These are phyloP conservation scores for Trichosanthes truncata DNA, from an alignment of 306 rosid species.

Conservation along the genomic window DNA sequence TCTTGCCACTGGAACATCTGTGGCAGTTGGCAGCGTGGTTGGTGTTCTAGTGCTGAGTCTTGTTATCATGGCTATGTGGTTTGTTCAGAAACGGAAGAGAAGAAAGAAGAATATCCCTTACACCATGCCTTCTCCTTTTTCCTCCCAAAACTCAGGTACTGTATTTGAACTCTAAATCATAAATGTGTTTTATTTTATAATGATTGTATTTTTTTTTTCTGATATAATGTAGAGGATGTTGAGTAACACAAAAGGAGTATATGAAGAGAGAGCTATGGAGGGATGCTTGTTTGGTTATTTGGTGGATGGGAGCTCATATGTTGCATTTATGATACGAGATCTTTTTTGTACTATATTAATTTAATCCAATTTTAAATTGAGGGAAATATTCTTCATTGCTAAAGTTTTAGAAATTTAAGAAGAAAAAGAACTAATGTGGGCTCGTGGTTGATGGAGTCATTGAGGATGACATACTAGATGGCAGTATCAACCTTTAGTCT, in stretches of 20 bases:
- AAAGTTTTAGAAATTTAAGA: not conserved
- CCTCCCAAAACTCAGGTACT: slow-evolving; percentile 96
- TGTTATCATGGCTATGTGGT: slow-evolving; percentile 52
- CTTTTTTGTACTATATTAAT: not conserved
- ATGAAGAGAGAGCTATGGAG: not conserved
- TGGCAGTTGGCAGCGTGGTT: slow-evolving; percentile 49
- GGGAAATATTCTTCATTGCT: not conserved
- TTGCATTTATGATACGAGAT: not conserved
- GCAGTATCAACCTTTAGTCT: not conserved
- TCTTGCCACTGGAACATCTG: slow-evolving; percentile 34
- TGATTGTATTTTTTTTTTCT: not conserved
- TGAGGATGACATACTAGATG: not conserved
- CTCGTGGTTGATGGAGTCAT: not conserved
- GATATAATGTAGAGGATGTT: not conserved
- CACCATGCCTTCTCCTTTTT: slow-evolving; percentile 57
- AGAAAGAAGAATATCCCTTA: slow-evolving; percentile 29
- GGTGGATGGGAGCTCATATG: not conserved
- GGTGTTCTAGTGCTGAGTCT: slow-evolving; percentile 61
- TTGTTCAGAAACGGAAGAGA: slow-evolving; percentile 51
- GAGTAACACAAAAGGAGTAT: not conserved
- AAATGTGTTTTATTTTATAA: not conserved
- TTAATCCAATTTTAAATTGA: not conserved
- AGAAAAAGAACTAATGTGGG: not conserved
- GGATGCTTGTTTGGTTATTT: not conserved
- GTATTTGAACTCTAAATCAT: not conserved